Evolutionary conservation across 2,329 filamentous ascomycete species (phyloP).

Genomic region (Alternaria arborescens): DNA sequence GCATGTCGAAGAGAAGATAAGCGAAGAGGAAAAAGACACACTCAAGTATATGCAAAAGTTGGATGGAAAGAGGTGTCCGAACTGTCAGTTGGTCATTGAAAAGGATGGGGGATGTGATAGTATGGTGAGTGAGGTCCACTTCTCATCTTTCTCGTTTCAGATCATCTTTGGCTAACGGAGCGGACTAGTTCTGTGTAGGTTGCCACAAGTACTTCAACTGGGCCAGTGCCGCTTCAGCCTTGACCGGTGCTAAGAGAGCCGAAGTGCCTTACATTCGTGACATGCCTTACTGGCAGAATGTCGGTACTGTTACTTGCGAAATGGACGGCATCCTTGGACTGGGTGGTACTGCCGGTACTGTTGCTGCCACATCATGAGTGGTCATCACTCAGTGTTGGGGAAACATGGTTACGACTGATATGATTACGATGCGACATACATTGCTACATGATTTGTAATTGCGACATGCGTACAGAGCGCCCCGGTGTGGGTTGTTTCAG

Average conservation of each 20-base stretch:
- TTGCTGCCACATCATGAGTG: conserved; percentile 1
- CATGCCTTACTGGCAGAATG: neutral
- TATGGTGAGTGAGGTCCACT: conserved; percentile 18
- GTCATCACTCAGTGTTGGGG: neutral
- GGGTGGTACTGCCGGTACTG: neutral
- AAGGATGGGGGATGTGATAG: conserved; percentile 41
- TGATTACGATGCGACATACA: neutral
- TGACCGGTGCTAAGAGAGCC: conserved; percentile 30
- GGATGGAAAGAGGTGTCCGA: conserved; percentile 41
- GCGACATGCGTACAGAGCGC: neutral
- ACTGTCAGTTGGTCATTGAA: conserved; percentile 43
- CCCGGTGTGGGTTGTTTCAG: neutral
- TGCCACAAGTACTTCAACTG: conserved; percentile 42
- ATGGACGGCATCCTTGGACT: conserved; percentile 1
- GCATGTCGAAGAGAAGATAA: conserved; percentile 32
- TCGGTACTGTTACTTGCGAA: conserved; percentile 1
- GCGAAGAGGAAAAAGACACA: conserved; percentile 30
- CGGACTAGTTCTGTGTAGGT: conserved; percentile 20
- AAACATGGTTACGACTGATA: neutral
- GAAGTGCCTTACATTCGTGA: conserved; percentile 3
- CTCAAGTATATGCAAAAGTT: conserved; percentile 35
- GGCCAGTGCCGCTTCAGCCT: conserved; percentile 31
- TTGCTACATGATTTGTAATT: neutral
- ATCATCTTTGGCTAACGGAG: neutral
- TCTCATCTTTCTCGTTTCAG: neutral